Conservation (phyloP, 2,329 filamentous ascomycete species). For the Cladophialophora exuberans region DNA sequence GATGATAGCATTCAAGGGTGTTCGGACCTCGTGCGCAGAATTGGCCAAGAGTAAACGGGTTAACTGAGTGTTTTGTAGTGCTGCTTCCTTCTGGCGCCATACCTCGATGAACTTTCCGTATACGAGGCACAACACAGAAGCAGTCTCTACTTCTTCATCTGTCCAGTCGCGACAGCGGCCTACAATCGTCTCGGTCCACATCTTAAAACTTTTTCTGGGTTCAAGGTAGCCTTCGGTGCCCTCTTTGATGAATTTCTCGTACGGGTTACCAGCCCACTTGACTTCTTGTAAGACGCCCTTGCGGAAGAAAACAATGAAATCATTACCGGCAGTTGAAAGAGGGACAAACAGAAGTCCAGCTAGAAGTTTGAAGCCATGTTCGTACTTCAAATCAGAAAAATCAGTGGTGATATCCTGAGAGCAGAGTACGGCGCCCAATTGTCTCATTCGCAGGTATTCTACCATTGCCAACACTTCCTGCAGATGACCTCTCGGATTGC, state of each 20-base stretch:
- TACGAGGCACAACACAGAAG: constrained; percentile 82
- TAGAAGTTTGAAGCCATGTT: constrained; percentile 76
- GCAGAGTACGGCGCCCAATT: constrained; percentile 73
- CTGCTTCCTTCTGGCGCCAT: constrained; percentile 87
- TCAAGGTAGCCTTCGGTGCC: constrained; percentile 76
- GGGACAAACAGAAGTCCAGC: constrained; percentile 83
- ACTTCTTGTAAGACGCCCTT: constrained; percentile 74
- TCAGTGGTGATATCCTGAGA: constrained; percentile 76
- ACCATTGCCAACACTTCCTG: constrained; percentile 84
- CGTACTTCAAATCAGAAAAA: constrained; percentile 79
- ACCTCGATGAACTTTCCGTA: constrained; percentile 92
- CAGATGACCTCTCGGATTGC: constrained; percentile 67
- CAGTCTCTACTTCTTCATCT: constrained; percentile 86
- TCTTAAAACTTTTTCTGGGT: constrained; percentile 76
- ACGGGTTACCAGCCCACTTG: constrained; percentile 85
- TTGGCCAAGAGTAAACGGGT: constrained; percentile 80
- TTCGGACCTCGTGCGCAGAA: constrained; percentile 88
- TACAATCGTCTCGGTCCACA: constrained; percentile 78
- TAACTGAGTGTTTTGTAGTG: constrained; percentile 78
- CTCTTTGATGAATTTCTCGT: constrained; percentile 74
- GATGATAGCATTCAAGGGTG: constrained; percentile 89
- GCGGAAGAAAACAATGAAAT: constrained; percentile 93
- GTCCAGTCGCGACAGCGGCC: constrained; percentile 87
- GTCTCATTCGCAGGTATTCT: constrained; percentile 79
- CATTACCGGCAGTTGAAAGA: constrained; percentile 71